phyloP scores from a whole-genome alignment of 495 filamentous ascomycete species.

The Xylaria grammica region DNA sequence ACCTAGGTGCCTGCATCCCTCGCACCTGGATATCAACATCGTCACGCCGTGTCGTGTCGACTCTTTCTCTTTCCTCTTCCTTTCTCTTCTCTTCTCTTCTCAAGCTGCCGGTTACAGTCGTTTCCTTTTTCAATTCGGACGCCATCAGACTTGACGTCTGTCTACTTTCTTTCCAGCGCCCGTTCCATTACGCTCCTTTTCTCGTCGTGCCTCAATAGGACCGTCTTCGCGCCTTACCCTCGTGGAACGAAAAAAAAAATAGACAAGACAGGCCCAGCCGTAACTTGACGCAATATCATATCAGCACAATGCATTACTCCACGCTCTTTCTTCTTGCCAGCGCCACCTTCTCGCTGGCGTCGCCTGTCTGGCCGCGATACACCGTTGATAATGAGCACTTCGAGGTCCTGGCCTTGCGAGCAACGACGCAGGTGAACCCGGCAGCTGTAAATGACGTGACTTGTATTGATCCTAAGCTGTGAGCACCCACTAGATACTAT shows the following conservation, averaged over 20 bases:
- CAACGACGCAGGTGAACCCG: conserved; percentile 39
- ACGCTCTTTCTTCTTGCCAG: conserved; percentile 10
- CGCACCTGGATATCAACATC: conserved; percentile 8
- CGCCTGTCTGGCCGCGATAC: conserved; percentile 35
- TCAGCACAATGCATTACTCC: conserved; percentile 22
- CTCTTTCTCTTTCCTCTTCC: conserved; percentile 3
- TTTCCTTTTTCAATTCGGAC: conserved; percentile 19
- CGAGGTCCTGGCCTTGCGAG: conserved; percentile 42
- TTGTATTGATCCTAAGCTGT: conserved; percentile 45
- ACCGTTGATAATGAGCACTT: conserved; percentile 35
- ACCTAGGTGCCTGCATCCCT: not conserved
- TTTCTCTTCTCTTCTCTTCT: conserved; percentile 22
- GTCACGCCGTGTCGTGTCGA: conserved; percentile 1
- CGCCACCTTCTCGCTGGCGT: conserved; percentile 17
- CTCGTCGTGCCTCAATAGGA: not conserved
- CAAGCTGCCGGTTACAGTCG: conserved; percentile 24
- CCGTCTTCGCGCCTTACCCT: not conserved
- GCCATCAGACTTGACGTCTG: conserved; percentile 33
- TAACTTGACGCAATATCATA: not conserved
- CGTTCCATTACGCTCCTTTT: not conserved
- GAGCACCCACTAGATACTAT: conserved; percentile 22
- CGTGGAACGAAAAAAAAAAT: not conserved
- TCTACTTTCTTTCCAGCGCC: conserved; percentile 19
- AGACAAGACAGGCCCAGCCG: not conserved
- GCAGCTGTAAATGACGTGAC: conserved; percentile 39